Evolutionary conservation across 129 eudicot genomes (phyloP).

Genomic region (Silybum marianum): DNA sequence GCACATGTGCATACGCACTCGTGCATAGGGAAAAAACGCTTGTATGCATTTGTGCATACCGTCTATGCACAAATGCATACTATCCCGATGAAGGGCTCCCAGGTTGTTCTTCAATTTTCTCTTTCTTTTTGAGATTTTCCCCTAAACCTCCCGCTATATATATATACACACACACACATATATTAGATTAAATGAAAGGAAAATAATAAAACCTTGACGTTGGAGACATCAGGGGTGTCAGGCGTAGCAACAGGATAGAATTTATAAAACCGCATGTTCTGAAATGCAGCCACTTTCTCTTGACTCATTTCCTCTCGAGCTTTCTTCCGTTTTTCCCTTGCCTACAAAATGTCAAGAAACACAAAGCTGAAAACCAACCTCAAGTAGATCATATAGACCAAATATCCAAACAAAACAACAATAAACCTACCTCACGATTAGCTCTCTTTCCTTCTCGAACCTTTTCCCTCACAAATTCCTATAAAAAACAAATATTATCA

Average conservation of each 20-base stretch:
- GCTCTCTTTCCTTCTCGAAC: constrained; percentile 80
- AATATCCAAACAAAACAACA: neutral
- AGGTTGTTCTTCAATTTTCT: no score
- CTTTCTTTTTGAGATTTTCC: no score
- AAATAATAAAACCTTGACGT: constrained; percentile 62
- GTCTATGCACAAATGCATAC: no score
- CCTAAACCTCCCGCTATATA: no score
- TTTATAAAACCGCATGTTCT: constrained; percentile 85
- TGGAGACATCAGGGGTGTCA: constrained; percentile 84
- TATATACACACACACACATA: no score
- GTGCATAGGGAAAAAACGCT: no score
- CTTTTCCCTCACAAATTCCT: constrained; percentile 75
- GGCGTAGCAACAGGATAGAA: constrained; percentile 80
- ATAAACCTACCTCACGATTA: constrained; percentile 76
- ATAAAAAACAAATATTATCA: neutral
- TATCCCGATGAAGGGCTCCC: no score
- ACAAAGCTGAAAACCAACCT: neutral
- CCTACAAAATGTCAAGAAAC: constrained; percentile 38
- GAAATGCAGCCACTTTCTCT: constrained; percentile 65
- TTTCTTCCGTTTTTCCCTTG: constrained; percentile 77
- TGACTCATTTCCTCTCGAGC: constrained; percentile 67
- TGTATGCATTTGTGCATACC: no score
- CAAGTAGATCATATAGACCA: neutral
- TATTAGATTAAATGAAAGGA: neutral
- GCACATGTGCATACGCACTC: no score